phyloP scores from a whole-genome alignment of 371 early-diverging fungal species.

The Gilbertella persicaria region DNA sequence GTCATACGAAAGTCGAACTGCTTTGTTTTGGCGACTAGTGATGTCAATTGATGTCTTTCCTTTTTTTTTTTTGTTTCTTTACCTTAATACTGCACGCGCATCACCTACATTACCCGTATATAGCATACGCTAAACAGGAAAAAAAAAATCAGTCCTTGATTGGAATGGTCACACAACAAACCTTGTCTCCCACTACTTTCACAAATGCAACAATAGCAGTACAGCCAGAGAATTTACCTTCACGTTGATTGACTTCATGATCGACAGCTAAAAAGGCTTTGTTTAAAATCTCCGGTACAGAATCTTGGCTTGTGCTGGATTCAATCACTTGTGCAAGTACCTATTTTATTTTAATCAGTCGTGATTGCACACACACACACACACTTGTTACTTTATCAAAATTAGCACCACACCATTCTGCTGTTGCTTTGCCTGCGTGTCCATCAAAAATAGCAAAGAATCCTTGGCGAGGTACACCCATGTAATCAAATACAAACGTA shows the following conservation, averaged over 20 bases:
- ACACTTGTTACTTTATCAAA: constrained; percentile 85
- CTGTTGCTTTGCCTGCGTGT: constrained; percentile 96
- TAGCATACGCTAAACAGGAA: constrained; percentile 65
- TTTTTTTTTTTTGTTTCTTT: constrained; percentile 19
- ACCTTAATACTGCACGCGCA: constrained; percentile 91
- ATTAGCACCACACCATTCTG: constrained; percentile 94
- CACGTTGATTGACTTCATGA: constrained; percentile 70
- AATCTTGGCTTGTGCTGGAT: constrained; percentile 18
- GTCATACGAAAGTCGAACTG: constrained; percentile 92
- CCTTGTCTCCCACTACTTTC: constrained; percentile 43
- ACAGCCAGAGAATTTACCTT: constrained; percentile 84
- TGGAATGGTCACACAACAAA: constrained; percentile 6
- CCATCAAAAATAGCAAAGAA: constrained; percentile 98
- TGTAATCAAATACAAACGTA: constrained; percentile 78
- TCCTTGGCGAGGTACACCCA: constrained; percentile 76
- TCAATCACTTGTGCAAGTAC: constrained; percentile 23
- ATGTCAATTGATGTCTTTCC: background rate
- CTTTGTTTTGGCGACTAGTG: constrained; percentile 79
- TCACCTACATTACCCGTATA: constrained; percentile 97
- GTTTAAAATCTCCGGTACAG: constrained; percentile 83
- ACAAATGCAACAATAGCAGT: constrained; percentile 89
- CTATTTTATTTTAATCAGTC: constrained; percentile 7
- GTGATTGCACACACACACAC: too few relatives aligned
- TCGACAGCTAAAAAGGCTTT: constrained; percentile 84
- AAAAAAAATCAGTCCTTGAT: background rate